Evolutionary conservation across 371 early-diverging fungal genomes (phyloP).

Genomic region (Lichtheimia hyalospora): DNA sequence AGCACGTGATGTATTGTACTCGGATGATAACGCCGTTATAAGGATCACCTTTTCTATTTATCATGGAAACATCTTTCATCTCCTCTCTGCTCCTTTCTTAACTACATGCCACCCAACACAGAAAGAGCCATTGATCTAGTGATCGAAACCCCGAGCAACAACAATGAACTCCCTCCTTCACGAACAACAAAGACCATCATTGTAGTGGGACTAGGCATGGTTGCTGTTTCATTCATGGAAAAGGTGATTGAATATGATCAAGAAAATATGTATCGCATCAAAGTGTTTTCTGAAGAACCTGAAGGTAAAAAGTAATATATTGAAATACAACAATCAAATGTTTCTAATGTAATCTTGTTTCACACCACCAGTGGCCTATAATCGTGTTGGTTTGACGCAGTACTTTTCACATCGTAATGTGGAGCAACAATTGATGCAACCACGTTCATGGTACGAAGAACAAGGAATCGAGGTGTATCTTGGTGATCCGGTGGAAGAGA

Average conservation of each 20-base stretch:
- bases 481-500: slow-evolving; percentile 43
- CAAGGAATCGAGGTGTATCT: slow-evolving; percentile 39
- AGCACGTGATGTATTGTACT: no score
- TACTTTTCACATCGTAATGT: slow-evolving; percentile 59
- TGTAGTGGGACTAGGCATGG: slow-evolving; percentile 69
- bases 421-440: slow-evolving; percentile 47
- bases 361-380: slow-evolving; percentile 49
- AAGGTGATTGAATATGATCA: slow-evolving; percentile 54
- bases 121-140: slow-evolving; percentile 10
- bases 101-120: slow-evolving; percentile 18
- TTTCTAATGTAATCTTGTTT: slow-evolving; percentile 4
- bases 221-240: slow-evolving; percentile 65
- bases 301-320: slow-evolving; percentile 25
- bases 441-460: slow-evolving; percentile 53
- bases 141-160: background rate
- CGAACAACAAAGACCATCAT: slow-evolving; percentile 30
- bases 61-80: background rate
- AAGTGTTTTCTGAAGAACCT: slow-evolving; percentile 61
- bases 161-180: background rate
- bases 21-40: no score
- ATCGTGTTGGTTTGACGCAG: slow-evolving; percentile 65
- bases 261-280: slow-evolving; percentile 37
- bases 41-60: no score
- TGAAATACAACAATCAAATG: background rate
- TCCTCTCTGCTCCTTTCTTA: slow-evolving; percentile 5